These are phyloP conservation scores for Monosporozyma siamensis DNA, from an alignment of 805 yeast species.

Conservation along the genomic window DNA sequence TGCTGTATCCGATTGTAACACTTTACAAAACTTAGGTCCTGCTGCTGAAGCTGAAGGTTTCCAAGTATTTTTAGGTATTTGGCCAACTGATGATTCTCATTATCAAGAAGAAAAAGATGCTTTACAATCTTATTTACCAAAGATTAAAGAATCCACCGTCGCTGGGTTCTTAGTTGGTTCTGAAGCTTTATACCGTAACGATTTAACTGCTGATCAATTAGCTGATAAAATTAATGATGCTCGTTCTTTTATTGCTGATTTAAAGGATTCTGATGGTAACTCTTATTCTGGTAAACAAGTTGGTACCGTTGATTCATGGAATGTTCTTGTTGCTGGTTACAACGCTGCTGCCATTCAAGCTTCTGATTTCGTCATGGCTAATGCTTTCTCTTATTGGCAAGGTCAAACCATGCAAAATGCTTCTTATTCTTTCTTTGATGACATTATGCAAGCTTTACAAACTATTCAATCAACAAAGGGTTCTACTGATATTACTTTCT, in stretches of 20 bases:
- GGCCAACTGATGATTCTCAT: slow-evolving; percentile 87
- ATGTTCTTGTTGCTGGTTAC: slow-evolving; percentile 73
- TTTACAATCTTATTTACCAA: slow-evolving; percentile 60
- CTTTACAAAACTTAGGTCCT: slow-evolving; percentile 75
- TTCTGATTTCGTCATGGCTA: slow-evolving; percentile 80
- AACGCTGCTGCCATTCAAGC: slow-evolving; percentile 64
- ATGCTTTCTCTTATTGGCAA: slow-evolving; percentile 98
- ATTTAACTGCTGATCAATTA: slow-evolving; percentile 64
- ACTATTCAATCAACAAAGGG: slow-evolving; percentile 81
- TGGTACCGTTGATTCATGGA: slow-evolving; percentile 96
- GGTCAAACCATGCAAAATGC: slow-evolving; percentile 81
- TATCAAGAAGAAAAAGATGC: slow-evolving; percentile 68
- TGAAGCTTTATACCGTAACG: slow-evolving; percentile 89
- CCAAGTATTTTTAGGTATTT: slow-evolving; percentile 72
- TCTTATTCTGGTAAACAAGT: slow-evolving; percentile 65
- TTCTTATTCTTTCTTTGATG: slow-evolving; percentile 88
- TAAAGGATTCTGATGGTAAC: slow-evolving; percentile 73
- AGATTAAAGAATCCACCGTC: slow-evolving; percentile 56
- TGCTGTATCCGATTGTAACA: slow-evolving; percentile 91
- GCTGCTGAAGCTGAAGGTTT: slow-evolving; percentile 75
- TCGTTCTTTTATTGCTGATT: slow-evolving; percentile 47
- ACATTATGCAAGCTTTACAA: slow-evolving; percentile 95
- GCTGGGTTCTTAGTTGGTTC: slow-evolving; percentile 85
- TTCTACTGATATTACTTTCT: slow-evolving; percentile 73
- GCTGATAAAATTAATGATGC: slow-evolving; percentile 58